Percentiles rank a stretch among this genome's conserved stretches.
Evolutionary conservation across 1,139 yeast genomes (phyloP).

Genomic region (Pichia sp.): DNA sequence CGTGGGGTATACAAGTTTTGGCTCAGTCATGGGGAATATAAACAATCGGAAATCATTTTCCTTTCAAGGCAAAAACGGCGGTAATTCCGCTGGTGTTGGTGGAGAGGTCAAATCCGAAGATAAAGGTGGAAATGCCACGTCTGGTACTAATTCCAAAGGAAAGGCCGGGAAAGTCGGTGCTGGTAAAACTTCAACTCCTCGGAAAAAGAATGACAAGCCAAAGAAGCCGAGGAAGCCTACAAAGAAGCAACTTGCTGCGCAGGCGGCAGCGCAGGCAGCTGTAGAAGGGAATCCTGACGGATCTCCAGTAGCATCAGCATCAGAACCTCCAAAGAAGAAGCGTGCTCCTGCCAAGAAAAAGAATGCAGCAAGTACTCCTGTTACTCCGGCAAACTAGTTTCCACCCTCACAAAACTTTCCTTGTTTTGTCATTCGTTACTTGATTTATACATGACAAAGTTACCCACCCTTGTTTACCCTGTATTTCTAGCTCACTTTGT

Average conservation of each 20-base stretch:
- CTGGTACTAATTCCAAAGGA: slow-evolving; percentile 7
- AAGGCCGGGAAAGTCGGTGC: slow-evolving; percentile 12
- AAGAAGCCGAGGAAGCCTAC: slow-evolving; percentile 31
- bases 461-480: not conserved
- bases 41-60: slow-evolving; percentile 5
- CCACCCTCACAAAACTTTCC: not conserved
- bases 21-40: not conserved
- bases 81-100: not conserved
- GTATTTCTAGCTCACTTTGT: not conserved
- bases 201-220: slow-evolving; percentile 26
- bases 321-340: slow-evolving; percentile 28
- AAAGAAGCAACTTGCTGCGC: slow-evolving; percentile 32
- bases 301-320: slow-evolving; percentile 15
- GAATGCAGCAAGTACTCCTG: not conserved
- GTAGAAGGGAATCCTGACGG: slow-evolving; percentile 13
- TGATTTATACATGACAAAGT: not conserved
- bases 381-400: slow-evolving; percentile 3
- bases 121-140: slow-evolving; percentile 10
- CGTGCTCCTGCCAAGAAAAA: slow-evolving; percentile 27
- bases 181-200: slow-evolving; percentile 14
- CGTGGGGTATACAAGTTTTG: slow-evolving; percentile 13
- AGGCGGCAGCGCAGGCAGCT: slow-evolving; percentile 23
- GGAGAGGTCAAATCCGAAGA: slow-evolving; percentile 6
- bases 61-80: not conserved
- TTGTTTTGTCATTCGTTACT: too few species aligned